Evolutionary conservation across 2,329 filamentous ascomycete genomes (phyloP).

Genomic region (Proliferodiscus dingleyae): DNA sequence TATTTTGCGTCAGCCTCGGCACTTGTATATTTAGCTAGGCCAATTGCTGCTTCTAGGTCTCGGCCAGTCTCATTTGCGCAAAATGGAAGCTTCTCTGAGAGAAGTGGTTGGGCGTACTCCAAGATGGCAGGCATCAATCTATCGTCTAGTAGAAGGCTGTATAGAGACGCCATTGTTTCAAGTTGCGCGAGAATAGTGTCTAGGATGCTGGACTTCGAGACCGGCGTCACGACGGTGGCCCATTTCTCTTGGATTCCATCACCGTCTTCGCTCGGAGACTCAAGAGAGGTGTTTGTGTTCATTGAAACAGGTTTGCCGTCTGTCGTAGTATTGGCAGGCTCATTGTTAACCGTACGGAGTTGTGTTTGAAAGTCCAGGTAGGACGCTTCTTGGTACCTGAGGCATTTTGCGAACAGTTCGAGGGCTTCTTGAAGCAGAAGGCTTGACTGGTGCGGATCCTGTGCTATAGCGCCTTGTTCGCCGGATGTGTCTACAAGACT

Average conservation of each 20-base stretch:
- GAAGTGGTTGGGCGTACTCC: conserved; percentile 47
- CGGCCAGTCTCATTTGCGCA: conserved; percentile 29
- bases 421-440: conserved; percentile 51
- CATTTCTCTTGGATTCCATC: conserved; percentile 53
- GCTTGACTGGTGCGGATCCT: conserved; percentile 38
- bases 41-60: conserved; percentile 48
- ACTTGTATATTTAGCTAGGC: conserved; percentile 51
- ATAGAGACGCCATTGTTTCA: conserved; percentile 47
- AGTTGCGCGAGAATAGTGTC: conserved; percentile 65
- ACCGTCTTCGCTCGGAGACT: conserved; percentile 21
- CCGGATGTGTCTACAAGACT: conserved; percentile 57
- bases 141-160: conserved; percentile 34
- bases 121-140: conserved; percentile 34
- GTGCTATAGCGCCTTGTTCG: conserved; percentile 36
- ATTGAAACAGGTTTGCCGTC: not conserved
- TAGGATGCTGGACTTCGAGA: conserved; percentile 59
- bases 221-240: conserved; percentile 61
- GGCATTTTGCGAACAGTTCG: conserved; percentile 53
- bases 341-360: conserved; percentile 5
- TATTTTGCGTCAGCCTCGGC: conserved; percentile 54
- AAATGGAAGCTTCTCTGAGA: conserved; percentile 1
- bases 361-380: conserved; percentile 39
- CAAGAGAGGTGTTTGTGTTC: not conserved
- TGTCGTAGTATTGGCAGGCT: not conserved
- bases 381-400: conserved; percentile 46